phyloP scores from a whole-genome alignment of 371 early-diverging fungal species.

The Furculomyces boomerangus region DNA sequence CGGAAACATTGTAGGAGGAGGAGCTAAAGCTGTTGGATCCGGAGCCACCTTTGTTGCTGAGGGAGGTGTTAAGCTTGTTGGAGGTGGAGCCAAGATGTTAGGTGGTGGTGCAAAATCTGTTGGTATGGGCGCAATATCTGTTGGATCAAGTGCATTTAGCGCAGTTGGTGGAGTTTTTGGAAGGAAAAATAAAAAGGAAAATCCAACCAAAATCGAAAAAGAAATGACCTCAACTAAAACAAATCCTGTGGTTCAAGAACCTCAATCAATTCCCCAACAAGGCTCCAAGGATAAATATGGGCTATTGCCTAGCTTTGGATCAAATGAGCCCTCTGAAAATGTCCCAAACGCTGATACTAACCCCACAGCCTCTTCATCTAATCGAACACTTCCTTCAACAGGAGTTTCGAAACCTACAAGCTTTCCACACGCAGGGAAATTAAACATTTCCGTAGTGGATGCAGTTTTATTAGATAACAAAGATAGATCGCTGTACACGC shows the following conservation, averaged over 20 bases:
- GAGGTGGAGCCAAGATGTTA: not conserved
- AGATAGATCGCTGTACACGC: constrained; percentile 44
- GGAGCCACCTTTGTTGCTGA: constrained; percentile 9
- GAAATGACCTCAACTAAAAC: not conserved
- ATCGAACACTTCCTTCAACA: constrained; percentile 34
- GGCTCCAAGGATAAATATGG: too few species aligned
- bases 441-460: constrained; percentile 12
- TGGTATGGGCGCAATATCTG: constrained; percentile 4
- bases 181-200: not conserved
- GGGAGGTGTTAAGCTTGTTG: constrained; percentile 6
- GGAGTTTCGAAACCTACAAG: constrained; percentile 33
- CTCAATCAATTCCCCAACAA: not conserved
- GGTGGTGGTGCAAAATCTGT: constrained; percentile 6
- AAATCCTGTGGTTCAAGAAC: not conserved
- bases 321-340: not conserved
- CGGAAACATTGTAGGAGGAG: constrained; percentile 27
- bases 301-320: too few species aligned
- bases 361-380: constrained; percentile 25
- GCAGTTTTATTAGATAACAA: constrained; percentile 22
- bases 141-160: constrained; percentile 9
- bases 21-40: constrained; percentile 12
- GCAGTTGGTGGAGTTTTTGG: constrained; percentile 5
- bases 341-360: constrained; percentile 12
- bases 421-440: constrained; percentile 12
- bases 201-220: not conserved